Percentiles rank a stretch among this genome's conserved stretches.
These are phyloP conservation scores for Pichia deserticola DNA, from an alignment of 805 yeast genomes.

Conservation along the genomic window DNA sequence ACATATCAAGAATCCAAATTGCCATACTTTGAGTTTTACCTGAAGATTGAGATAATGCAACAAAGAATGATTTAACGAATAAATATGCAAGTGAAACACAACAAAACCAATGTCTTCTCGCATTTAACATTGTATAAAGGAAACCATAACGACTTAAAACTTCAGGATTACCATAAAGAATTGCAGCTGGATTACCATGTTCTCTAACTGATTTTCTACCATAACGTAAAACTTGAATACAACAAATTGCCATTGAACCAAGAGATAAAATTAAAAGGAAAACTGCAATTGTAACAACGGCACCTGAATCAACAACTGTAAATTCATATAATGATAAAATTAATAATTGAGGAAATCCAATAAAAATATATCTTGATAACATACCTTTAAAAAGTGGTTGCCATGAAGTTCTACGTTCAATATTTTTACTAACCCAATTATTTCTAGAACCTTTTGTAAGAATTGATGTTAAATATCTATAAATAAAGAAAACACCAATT, in stretches of 20 bases:
- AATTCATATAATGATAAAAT: conserved; percentile 86
- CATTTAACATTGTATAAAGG: conserved; percentile 82
- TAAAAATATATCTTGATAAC: conserved; percentile 66
- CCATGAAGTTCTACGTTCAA: conserved; percentile 47
- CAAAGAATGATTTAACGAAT: conserved; percentile 61
- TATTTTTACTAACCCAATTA: conserved; percentile 12
- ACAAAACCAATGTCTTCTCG: conserved; percentile 80
- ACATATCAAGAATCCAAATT: conserved; percentile 68
- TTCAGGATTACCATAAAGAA: conserved; percentile 69
- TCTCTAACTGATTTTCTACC: conserved; percentile 54
- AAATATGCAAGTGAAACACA: conserved; percentile 52
- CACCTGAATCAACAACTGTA: conserved; percentile 73
- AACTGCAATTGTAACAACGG: conserved; percentile 75
- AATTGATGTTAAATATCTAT: conserved; percentile 34
- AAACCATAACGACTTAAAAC: conserved; percentile 78
- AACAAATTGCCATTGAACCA: conserved; percentile 56
- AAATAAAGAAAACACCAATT: conserved; percentile 48
- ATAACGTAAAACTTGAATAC: conserved; percentile 52
- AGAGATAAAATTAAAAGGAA: conserved; percentile 57
- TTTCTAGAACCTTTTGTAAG: conserved; percentile 32
- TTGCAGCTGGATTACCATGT: conserved; percentile 78
- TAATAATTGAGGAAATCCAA: conserved; percentile 78
- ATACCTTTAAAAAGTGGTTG: conserved; percentile 64
- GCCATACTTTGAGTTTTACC: conserved; percentile 80
- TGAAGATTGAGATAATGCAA: conserved; percentile 70